Conservation (phyloP, 257 asterid species). For the Nemophila menziesii region DNA sequence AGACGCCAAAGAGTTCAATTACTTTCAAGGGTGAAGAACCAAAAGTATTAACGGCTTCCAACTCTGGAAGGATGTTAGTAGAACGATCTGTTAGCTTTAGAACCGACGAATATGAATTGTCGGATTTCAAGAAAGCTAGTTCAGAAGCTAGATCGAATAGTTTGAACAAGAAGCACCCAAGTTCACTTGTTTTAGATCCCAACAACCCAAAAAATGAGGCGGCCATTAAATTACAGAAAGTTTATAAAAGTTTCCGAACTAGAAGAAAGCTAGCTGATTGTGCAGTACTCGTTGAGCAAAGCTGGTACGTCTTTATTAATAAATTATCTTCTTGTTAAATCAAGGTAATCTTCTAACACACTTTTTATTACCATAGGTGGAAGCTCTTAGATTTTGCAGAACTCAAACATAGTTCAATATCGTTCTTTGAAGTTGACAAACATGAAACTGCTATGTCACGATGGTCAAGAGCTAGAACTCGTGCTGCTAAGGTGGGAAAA, state of each 20-base stretch:
- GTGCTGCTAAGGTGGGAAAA: conserved; percentile 97
- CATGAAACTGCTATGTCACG: conserved; percentile 86
- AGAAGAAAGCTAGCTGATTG: conserved; percentile 90
- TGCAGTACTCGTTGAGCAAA: conserved; percentile 82
- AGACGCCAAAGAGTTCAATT: conserved; percentile 16
- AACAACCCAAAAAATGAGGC: conserved; percentile 65
- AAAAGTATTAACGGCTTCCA: conserved; percentile 18
- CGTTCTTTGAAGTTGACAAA: conserved; percentile 75
- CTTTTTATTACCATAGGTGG: conserved; percentile 35
- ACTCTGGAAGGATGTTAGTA: conserved; percentile 23
- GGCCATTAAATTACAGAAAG: conserved; percentile 80
- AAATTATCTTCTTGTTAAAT: not conserved
- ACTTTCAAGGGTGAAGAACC: conserved; percentile 29
- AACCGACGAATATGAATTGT: not conserved
- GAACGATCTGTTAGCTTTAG: conserved; percentile 27
- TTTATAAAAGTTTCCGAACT: conserved; percentile 80
- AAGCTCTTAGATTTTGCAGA: conserved; percentile 79
- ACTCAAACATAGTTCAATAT: conserved; percentile 83
- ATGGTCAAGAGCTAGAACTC: conserved; percentile 88
- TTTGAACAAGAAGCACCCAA: conserved; percentile 8
- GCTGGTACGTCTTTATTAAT: conserved; percentile 33
- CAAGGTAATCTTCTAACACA: not conserved
- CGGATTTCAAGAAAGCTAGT: conserved; percentile 1
- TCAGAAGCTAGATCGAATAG: conserved; percentile 19
- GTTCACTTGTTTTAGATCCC: conserved; percentile 24